A percentile compares a stretch with the other conserved stretches of the same genome.
Conservation (phyloP, 2,329 filamentous ascomycete genomes). For the Ilyonectria robusta region DNA sequence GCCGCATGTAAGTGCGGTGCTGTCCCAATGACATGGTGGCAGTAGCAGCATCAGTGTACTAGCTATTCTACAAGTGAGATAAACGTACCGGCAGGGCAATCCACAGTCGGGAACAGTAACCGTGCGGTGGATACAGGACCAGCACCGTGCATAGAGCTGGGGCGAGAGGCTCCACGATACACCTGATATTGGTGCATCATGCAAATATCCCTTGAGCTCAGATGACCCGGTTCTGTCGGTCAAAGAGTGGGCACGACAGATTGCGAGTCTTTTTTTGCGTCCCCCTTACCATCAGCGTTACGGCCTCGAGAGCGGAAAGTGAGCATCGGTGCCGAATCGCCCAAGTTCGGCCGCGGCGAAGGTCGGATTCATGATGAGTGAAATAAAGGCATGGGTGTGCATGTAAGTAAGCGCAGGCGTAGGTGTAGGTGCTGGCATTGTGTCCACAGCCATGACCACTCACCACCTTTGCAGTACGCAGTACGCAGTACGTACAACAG, state of each 20-base stretch:
- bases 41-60: not conserved
- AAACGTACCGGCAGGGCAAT: constrained; percentile 6
- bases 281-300: constrained; percentile 14
- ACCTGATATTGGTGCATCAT: constrained; percentile 34
- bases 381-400: constrained; percentile 7
- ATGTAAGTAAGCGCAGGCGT: constrained; percentile 9
- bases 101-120: constrained; percentile 7
- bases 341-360: constrained; percentile 14
- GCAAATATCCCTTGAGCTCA: constrained; percentile 38
- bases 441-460: constrained; percentile 2
- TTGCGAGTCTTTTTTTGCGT: constrained; percentile 31
- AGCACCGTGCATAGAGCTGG: constrained; percentile 10
- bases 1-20: constrained; percentile 33
- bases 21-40: constrained; percentile 18
- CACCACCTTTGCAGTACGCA: constrained; percentile 5
- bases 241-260: constrained; percentile 38
- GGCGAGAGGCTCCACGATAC: constrained; percentile 33
- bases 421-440: not conserved
- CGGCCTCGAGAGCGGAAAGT: constrained; percentile 20
- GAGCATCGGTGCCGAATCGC: constrained; percentile 22
- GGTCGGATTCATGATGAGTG: constrained; percentile 16
- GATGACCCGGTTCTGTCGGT: constrained; percentile 37
- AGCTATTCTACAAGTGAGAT: constrained; percentile 10
- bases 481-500: constrained; percentile 1
- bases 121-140: constrained; percentile 16